Evolutionary conservation across 176 grass and related monocot species (phyloP), one percentile per base, ranked within the genome.

Genomic region (Avena sativa): DNA sequence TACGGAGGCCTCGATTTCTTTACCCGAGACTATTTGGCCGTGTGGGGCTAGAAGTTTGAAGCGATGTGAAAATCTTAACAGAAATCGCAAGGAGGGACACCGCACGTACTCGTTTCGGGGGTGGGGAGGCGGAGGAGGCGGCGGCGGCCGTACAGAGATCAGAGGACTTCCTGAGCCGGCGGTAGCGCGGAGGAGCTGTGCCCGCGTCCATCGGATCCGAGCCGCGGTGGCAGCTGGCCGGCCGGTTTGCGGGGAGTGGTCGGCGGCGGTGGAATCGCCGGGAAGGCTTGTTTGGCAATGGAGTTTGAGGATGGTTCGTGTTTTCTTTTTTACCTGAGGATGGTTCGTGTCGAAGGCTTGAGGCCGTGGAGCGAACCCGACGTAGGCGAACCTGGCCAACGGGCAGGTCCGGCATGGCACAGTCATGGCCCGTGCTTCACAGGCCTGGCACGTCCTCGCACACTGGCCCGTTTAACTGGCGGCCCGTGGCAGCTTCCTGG

Each of bases 221-320:
- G 19, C 12, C 11, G n/a, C 71, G n/a, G n/a, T n/a, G 10, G 71
- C 71, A 46, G 46, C 63, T 65, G 1, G 25, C 62, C 23, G 57
- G 57, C 8, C 57, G 20, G 57, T 36, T 28, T 43, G 40, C 40
- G 40, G 40, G 40, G 40, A 43, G 40, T 7, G 6, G 65, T 2
- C 30, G 65, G 30, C 30, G 30, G 65, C 30, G 30, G 65, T 36
- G 26, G 65, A 68, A 84, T 77, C 86, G 74, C 69, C 70, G 88
- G 85, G 50, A 87, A 87, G 75, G 80, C 92, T 94, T 92, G 81
- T 78, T 67, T 87, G 76, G 49, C 49, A 3, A 13, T 51, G 49
- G 49, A 51, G 49, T 51, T 51, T 0, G 49, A 51, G 49, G 49
- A 12, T 51, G 49, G 11, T 51, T 51, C 40, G 40, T 43, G 40